Evolutionary conservation across 345 rosid genomes (phyloP).

Genomic region (Punica granatum): DNA sequence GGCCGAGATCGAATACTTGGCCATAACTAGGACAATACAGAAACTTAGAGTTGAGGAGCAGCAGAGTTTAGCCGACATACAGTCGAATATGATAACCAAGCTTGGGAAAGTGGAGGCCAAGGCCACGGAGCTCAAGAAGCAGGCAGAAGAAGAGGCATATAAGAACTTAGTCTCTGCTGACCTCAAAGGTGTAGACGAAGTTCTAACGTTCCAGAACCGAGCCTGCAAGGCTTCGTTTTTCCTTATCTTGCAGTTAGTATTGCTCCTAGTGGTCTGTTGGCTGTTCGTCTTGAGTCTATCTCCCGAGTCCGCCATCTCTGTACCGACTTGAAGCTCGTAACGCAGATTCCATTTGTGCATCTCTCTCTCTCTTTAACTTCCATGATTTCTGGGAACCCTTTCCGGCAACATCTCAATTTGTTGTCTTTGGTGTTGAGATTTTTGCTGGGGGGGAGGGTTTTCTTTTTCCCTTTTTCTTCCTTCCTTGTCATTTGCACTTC

Average conservation of each 20-base stretch:
- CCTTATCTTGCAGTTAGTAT: slow-evolving; percentile 48
- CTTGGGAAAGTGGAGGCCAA: slow-evolving; percentile 41
- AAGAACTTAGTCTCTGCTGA: slow-evolving; percentile 34
- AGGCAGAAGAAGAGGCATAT: slow-evolving; percentile 36
- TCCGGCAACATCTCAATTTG: too few species aligned
- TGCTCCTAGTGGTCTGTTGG: slow-evolving; percentile 41
- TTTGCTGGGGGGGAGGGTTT: background rate
- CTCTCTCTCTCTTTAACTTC: background rate
- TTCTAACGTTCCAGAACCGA: slow-evolving; percentile 39
- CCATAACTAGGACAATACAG: slow-evolving; percentile 32
- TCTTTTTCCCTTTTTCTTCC: background rate
- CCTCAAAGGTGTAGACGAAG: slow-evolving; percentile 37
- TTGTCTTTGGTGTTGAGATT: slow-evolving; percentile 3
- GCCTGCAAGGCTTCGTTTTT: slow-evolving; percentile 36
- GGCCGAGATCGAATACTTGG: slow-evolving; percentile 66
- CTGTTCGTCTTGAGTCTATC: slow-evolving; percentile 29
- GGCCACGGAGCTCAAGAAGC: slow-evolving; percentile 39
- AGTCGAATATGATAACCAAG: slow-evolving; percentile 29
- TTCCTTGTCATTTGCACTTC: background rate
- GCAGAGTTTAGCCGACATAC: slow-evolving; percentile 32
- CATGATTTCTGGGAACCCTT: background rate
- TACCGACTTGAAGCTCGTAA: slow-evolving; percentile 41
- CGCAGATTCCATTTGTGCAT: background rate
- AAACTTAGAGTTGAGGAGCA: slow-evolving; percentile 30
- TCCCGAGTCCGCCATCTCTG: slow-evolving; percentile 25